Conservation (phyloP, 495 filamentous ascomycete genomes). For the Hypomontagnella monticulosa region DNA sequence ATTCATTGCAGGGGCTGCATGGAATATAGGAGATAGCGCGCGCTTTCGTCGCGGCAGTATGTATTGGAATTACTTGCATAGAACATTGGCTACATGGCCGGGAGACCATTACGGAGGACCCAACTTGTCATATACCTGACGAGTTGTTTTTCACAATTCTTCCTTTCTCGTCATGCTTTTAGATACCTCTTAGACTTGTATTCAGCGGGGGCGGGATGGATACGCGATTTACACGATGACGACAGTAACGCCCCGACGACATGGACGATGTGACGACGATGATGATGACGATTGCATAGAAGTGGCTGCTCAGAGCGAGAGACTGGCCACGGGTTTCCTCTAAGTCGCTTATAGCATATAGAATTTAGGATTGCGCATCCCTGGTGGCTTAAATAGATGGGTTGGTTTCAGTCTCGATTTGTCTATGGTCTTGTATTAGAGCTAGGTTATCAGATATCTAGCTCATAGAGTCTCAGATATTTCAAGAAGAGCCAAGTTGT, state of each 20-base stretch:
- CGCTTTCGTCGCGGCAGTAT: slow-evolving; percentile 18
- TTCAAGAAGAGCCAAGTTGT: slow-evolving; percentile 1
- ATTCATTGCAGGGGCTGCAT: slow-evolving; percentile 7
- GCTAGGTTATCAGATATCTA: background rate
- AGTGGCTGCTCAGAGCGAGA: slow-evolving; percentile 24
- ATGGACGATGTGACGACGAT: slow-evolving; percentile 32
- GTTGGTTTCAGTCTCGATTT: slow-evolving; percentile 8
- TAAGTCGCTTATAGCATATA: slow-evolving; percentile 28
- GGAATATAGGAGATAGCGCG: slow-evolving; percentile 12
- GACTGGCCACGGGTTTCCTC: slow-evolving; percentile 6
- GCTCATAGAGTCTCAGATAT: background rate
- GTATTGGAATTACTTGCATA: slow-evolving; percentile 42
- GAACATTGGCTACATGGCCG: slow-evolving; percentile 43
- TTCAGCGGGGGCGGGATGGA: slow-evolving; percentile 19
- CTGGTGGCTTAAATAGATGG: slow-evolving; percentile 20
- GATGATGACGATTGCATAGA: slow-evolving; percentile 34
- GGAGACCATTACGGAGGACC: slow-evolving; percentile 24
- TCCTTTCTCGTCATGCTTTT: slow-evolving; percentile 38
- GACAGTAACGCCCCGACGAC: slow-evolving; percentile 38
- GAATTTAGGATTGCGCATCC: slow-evolving; percentile 18
- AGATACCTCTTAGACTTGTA: slow-evolving; percentile 52
- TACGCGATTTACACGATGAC: slow-evolving; percentile 26
- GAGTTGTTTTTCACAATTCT: slow-evolving; percentile 18
- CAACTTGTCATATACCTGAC: slow-evolving; percentile 10
- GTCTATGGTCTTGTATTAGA: background rate